These are phyloP conservation scores for Ophioceras dolichostomum DNA, from an alignment of 2,329 filamentous ascomycete genomes.

Conservation along the genomic window DNA sequence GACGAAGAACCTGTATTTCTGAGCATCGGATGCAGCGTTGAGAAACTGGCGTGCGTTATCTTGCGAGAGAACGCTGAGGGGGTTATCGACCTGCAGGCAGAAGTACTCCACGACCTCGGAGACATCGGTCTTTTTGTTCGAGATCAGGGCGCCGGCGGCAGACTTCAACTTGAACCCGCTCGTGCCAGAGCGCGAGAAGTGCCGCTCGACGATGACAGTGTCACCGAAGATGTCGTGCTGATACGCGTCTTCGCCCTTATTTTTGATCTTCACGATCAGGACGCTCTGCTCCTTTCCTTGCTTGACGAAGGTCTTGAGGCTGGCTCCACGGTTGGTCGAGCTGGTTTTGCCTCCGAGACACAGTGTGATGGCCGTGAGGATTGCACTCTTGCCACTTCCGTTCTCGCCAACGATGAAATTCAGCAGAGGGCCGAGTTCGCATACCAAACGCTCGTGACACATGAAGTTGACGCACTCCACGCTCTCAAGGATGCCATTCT, in stretches of 20 bases:
- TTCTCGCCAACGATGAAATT: slow-evolving; percentile 99
- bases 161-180: slow-evolving; percentile 85
- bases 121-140: slow-evolving; percentile 73
- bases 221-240: slow-evolving; percentile 71
- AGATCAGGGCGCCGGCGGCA: slow-evolving; percentile 55
- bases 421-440: slow-evolving; percentile 82
- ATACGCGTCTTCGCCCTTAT: slow-evolving; percentile 75
- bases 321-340: slow-evolving; percentile 82
- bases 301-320: slow-evolving; percentile 80
- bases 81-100: slow-evolving; percentile 89
- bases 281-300: slow-evolving; percentile 67
- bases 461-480: slow-evolving; percentile 90
- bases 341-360: slow-evolving; percentile 93
- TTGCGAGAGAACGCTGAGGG: slow-evolving; percentile 89
- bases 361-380: slow-evolving; percentile 82
- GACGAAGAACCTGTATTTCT: slow-evolving; percentile 95
- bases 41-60: slow-evolving; percentile 91
- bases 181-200: slow-evolving; percentile 63
- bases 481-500: slow-evolving; percentile 78
- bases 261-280: slow-evolving; percentile 80
- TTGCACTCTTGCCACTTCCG: slow-evolving; percentile 93
- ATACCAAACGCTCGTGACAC: slow-evolving; percentile 76
- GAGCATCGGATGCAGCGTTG: slow-evolving; percentile 64
- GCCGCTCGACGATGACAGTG: slow-evolving; percentile 80
- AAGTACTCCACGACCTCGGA: slow-evolving; percentile 93